phyloP scores from a whole-genome alignment of 495 filamentous ascomycete genomes.

The Hyaloscypha finlandica region DNA sequence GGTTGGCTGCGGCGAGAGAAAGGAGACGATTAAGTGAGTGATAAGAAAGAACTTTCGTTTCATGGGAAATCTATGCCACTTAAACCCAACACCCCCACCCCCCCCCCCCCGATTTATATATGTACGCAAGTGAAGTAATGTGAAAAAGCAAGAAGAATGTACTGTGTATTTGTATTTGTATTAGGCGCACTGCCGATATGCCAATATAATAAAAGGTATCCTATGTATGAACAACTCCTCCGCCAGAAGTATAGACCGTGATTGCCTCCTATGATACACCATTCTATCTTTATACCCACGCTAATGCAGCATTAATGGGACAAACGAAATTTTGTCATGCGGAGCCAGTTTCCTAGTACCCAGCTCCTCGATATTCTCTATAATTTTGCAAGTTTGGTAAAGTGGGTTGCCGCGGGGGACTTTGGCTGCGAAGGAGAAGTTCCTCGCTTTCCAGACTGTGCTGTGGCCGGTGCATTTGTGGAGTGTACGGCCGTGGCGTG shows the following conservation, averaged over 20 bases:
- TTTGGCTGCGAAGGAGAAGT: conserved; percentile 13
- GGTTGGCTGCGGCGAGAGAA: no score
- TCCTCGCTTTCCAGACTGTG: conserved; percentile 20
- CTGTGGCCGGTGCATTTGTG: conserved; percentile 12
- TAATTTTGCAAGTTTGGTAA: conserved; percentile 13
- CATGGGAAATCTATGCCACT: no score
- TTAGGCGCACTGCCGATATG: neutral
- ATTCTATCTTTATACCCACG: neutral
- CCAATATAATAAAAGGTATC: neutral
- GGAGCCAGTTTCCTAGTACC: conserved; percentile 10
- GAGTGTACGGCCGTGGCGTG: conserved; percentile 12
- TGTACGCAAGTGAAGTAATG: no score
- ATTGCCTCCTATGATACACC: neutral
- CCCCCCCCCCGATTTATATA: no score
- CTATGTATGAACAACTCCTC: neutral
- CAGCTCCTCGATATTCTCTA: conserved; percentile 22
- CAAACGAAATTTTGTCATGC: conserved; percentile 2
- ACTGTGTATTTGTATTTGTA: neutral
- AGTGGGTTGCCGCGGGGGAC: conserved; percentile 14
- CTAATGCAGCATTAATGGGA: conserved; percentile 11
- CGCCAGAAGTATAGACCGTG: neutral
- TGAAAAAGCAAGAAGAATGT: neutral
- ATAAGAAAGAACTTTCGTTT: neutral
- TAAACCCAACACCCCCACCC: no score
- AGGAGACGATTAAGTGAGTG: neutral